Base-by-base conservation (phyloP, 352 stramenopile genomes). In the Phytophthora meadii region DNA sequence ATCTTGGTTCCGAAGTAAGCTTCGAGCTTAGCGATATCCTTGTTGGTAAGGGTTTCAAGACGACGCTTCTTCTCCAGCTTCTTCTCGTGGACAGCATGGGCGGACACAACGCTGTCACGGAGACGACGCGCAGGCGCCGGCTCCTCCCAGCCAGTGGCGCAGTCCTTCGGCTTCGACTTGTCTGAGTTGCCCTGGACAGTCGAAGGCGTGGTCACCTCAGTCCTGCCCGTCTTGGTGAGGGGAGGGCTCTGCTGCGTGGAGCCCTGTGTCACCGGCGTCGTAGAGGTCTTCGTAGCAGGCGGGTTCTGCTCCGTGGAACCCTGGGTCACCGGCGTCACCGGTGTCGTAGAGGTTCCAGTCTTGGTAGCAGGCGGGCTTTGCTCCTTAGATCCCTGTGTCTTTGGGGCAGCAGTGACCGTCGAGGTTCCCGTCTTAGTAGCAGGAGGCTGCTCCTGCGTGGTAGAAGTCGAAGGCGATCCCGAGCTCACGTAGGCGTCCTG, bases 141-240 rank as follows among this genome's bases (percentile, higher is more conserved):
- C 32, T 72, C 55, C 40, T 75, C 67, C 67, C 67, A 75, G 14
- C 67, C 67, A 24, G 67, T 71, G 27, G 55, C 61, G 25, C 67
- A 75, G 61, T 74, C 61, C 49, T 58, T 72, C 17, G 59, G 46
- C 12, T 54, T 45, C 11, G n/a, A 32, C n/a, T 24, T 22, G 24
- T 41, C 36, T 8, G 10, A 10, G 24, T 57, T 14, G 17, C 12
- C 8, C 45, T 59, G 40, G 25, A 41, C 62, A 5, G 41, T 57
- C 55, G 54, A 53, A 3, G 61, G 45, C n/a, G 46, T 41, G 5
- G 15, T 42, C 37, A 19, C 14, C 2, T 42, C 14, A 19, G n/a
- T 36, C 30, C 30, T 36, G 30, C 30, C 30, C 9, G 61, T 68
- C 42, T 70, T 70, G 11, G 42, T 53, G 22, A 36, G 11, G 2